Conservation (phyloP, 2,329 filamentous ascomycete genomes). For the Pseudocercospora crystallina region DNA sequence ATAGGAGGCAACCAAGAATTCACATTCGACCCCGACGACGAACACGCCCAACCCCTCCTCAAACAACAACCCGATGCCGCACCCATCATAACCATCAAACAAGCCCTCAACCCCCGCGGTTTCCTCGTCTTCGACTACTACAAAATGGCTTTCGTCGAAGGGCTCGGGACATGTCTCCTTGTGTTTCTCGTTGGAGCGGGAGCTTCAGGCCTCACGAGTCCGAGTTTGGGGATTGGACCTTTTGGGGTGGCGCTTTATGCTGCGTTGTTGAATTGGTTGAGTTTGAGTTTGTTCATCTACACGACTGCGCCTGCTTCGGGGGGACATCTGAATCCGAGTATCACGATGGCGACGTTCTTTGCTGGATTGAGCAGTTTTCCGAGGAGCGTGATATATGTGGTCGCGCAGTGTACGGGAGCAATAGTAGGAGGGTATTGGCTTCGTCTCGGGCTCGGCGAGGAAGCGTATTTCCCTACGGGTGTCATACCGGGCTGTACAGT, state of each 20-base stretch:
- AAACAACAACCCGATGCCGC: conserved; percentile 1
- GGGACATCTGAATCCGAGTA: conserved; percentile 55
- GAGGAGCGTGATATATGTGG: conserved; percentile 49
- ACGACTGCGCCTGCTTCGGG: conserved; percentile 51
- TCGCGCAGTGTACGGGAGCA: conserved; percentile 48
- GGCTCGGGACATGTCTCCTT: conserved; percentile 25
- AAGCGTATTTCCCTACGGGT: neutral
- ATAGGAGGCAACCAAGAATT: conserved; percentile 39
- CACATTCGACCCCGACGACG: conserved; percentile 21
- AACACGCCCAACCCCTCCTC: conserved; percentile 3
- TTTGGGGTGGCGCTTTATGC: neutral
- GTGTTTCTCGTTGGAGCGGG: conserved; percentile 23
- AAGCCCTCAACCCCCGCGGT: conserved; percentile 18
- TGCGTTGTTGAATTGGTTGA: neutral
- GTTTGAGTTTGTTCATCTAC: conserved; percentile 51
- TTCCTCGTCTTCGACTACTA: conserved; percentile 25
- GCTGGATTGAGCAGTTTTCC: conserved; percentile 51
- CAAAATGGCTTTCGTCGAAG: conserved; percentile 26
- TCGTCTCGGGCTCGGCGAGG: conserved; percentile 9
- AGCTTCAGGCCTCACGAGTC: conserved; percentile 20
- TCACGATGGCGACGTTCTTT: conserved; percentile 55
- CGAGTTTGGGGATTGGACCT: neutral
- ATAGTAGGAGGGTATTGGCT: conserved; percentile 27
- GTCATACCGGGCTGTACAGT: conserved; percentile 25
- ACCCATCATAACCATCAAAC: conserved; percentile 6